Evolutionary conservation across 768 basidiomycete genomes (phyloP).

Genomic region (Cyclocybe aegerita): DNA sequence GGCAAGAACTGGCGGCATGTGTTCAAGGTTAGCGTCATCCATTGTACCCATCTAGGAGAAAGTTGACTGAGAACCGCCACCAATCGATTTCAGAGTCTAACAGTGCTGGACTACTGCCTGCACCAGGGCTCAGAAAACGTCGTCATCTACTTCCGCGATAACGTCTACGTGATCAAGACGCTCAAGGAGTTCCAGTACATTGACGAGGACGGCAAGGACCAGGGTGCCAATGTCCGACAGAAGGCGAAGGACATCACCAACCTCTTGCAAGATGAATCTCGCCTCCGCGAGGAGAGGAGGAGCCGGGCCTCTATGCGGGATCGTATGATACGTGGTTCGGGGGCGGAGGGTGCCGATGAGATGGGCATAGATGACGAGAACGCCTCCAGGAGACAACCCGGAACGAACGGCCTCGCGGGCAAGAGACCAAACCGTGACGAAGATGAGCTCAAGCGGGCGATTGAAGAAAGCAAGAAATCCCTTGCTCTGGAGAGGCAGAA

Average conservation of each 20-base stretch:
- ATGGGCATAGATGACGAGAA: constrained; percentile 44
- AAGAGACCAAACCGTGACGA: constrained; percentile 56
- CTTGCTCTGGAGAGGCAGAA: constrained; percentile 69
- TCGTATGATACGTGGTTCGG: constrained; percentile 77
- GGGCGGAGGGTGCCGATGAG: constrained; percentile 31
- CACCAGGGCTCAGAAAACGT: constrained; percentile 98
- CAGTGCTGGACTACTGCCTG: constrained; percentile 91
- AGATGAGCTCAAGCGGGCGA: constrained; percentile 81
- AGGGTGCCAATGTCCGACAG: constrained; percentile 96
- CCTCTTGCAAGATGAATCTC: constrained; percentile 80
- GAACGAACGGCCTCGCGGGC: constrained; percentile 20
- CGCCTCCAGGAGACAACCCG: constrained; percentile 27
- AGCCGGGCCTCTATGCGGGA: constrained; percentile 90
- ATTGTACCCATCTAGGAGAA: not conserved
- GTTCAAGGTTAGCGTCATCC: constrained; percentile 70
- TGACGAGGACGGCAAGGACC: constrained; percentile 95
- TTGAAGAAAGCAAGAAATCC: constrained; percentile 84
- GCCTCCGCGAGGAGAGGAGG: constrained; percentile 83
- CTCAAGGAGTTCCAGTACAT: constrained; percentile 97
- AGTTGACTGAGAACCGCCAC: not conserved
- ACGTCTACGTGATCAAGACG: constrained; percentile 97
- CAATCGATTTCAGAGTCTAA: constrained; percentile 61
- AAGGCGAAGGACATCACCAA: constrained; percentile 99
- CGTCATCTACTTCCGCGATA: constrained; percentile 97
- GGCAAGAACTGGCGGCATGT: constrained; percentile 99